Percentiles rank a stretch among this genome's conserved stretches.
Evolutionary conservation across 805 yeast genomes (phyloP).

Genomic region (Metschnikowia similis): DNA sequence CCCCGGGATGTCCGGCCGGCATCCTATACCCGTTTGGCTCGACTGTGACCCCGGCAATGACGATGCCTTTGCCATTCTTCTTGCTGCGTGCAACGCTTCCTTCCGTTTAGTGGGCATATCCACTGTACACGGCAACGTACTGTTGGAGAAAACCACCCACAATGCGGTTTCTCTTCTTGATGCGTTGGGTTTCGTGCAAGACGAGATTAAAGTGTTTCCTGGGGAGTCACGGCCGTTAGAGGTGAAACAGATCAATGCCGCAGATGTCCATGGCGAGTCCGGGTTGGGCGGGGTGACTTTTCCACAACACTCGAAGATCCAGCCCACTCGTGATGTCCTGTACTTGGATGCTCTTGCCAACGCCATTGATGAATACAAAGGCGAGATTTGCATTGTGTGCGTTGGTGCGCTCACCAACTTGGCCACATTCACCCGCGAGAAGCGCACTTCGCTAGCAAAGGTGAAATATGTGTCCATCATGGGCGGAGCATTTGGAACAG

Average conservation of each 20-base stretch:
- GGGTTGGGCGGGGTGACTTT: slow-evolving; percentile 74
- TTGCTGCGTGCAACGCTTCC: slow-evolving; percentile 57
- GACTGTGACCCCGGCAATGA: slow-evolving; percentile 95
- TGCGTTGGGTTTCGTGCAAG: slow-evolving; percentile 38
- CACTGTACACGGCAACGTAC: slow-evolving; percentile 70
- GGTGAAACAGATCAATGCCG: slow-evolving; percentile 49
- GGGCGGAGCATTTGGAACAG: slow-evolving; percentile 66
- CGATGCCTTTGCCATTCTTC: slow-evolving; percentile 70
- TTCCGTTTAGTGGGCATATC: slow-evolving; percentile 64
- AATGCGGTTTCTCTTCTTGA: slow-evolving; percentile 68
- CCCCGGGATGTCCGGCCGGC: background rate
- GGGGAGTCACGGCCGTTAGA: slow-evolving; percentile 61
- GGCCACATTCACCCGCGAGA: slow-evolving; percentile 48
- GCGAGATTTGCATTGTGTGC: slow-evolving; percentile 58
- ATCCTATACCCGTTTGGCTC: slow-evolving; percentile 63
- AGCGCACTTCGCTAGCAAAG: slow-evolving; percentile 50
- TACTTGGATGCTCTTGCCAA: slow-evolving; percentile 35
- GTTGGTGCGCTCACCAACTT: slow-evolving; percentile 78
- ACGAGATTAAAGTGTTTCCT: slow-evolving; percentile 59
- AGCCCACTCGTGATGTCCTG: slow-evolving; percentile 18
- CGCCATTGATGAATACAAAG: slow-evolving; percentile 42
- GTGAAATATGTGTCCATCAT: slow-evolving; percentile 59
- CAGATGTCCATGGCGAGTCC: slow-evolving; percentile 64
- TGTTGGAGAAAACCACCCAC: slow-evolving; percentile 58
- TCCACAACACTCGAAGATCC: slow-evolving; percentile 46